These are phyloP conservation scores for Trichophyton mentagrophytes DNA, from an alignment of 2,329 filamentous ascomycete species.

Conservation along the genomic window DNA sequence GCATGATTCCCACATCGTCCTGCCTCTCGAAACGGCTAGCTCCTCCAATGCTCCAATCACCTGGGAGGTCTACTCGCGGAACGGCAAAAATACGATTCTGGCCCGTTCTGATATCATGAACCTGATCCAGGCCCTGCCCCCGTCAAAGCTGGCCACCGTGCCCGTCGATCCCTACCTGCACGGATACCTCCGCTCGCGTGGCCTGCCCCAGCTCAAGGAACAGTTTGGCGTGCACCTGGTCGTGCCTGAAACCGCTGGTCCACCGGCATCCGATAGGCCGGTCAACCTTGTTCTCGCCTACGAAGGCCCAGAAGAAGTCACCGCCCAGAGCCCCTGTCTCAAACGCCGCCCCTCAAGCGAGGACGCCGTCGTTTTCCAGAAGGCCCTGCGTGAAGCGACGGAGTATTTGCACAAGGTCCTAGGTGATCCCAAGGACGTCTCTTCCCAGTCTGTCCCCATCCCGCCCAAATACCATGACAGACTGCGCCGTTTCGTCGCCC, in stretches of 20 bases:
- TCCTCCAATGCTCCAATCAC: constrained; percentile 45
- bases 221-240: constrained; percentile 38
- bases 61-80: constrained; percentile 80
- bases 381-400: constrained; percentile 46
- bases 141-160: constrained; percentile 33
- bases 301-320: constrained; percentile 26
- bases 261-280: constrained; percentile 20
- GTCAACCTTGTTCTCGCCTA: constrained; percentile 39
- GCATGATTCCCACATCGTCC: constrained; percentile 78
- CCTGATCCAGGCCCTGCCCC: constrained; percentile 37
- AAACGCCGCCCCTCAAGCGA: constrained; percentile 42
- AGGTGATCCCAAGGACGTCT: constrained; percentile 43
- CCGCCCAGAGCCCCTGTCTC: constrained; percentile 40
- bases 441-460: constrained; percentile 41
- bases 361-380: constrained; percentile 45
- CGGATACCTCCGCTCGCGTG: constrained; percentile 32
- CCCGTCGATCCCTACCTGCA: constrained; percentile 39
- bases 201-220: constrained; percentile 27
- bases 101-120: constrained; percentile 39
- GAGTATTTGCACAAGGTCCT: constrained; percentile 43
- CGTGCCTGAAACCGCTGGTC: constrained; percentile 32
- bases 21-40: constrained; percentile 52
- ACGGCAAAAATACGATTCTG: constrained; percentile 59
- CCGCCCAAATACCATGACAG: constrained; percentile 52
- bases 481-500: constrained; percentile 46